Evolutionary conservation across 192 early-diverging fungal genomes (phyloP), one percentile per base, ranked within the genome.

Genomic region (Ambispora gerdemannii): DNA sequence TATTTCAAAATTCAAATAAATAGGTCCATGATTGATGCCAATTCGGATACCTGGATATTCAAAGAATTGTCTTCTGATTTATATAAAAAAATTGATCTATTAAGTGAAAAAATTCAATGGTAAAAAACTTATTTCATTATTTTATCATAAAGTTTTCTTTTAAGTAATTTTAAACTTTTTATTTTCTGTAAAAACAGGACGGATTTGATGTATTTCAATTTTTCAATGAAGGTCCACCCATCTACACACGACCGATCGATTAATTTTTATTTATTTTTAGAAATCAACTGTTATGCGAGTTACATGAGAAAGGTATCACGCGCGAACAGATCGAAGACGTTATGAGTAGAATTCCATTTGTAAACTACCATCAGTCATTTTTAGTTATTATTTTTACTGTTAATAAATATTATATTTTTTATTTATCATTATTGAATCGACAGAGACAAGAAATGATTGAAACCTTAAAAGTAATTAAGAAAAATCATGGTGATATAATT

Each of bases 11-110:
- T n/a, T n/a, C n/a, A n/a, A n/a, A n/a, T n/a, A n/a, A 15, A 28
- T 65, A 87, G 85, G 86, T 85, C 87, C 7, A 69, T 89, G 62
- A 81, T 89, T 24, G 85, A 89, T 43, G 72, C 82, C 31, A 84
- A 89, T 67, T 85, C 79, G 31, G 87, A 89, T 66, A 34, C 74
- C 30, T 89, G 80, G 79, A 75, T 82, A 13, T 67, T 82, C 17
- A 28, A 67, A 1, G 31, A 73, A 3, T 68, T 89, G 8, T 75
- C 80, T 6, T 53, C 67, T 17, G 76, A 69, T 2, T 38, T 75
- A 22, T 72, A 69, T 34, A 49, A 81, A 27, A 58, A 83, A 55
- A 76, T 78, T 8, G n/a, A 30, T 6, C 50, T 62, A 20, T 17
- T 58, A 25, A 60, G 51, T 20, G 49, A 49, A 36, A 66, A 72